Evolutionary conservation across 129 eudicot genomes (phyloP).

Genomic region (Scalesia atractyloides): DNA sequence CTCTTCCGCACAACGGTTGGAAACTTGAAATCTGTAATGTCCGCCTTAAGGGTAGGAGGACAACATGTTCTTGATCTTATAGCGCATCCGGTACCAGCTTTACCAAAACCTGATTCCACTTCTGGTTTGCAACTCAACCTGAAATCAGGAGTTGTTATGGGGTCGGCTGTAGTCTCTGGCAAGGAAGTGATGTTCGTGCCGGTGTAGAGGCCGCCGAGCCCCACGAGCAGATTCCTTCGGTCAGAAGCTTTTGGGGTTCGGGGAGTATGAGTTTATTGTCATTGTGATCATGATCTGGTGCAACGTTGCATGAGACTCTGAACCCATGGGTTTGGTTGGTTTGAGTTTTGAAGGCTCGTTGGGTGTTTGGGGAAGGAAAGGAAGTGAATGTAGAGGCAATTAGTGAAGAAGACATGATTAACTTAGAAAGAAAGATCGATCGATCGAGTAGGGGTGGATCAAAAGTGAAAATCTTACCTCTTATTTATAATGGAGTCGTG

Average conservation of each 20-base stretch:
- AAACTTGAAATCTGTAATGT: background rate
- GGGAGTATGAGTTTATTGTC: constrained; percentile 29
- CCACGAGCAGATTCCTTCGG: constrained; percentile 17
- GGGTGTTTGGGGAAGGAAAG: background rate
- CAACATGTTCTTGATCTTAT: background rate
- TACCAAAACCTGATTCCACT: background rate
- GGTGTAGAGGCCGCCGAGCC: constrained; percentile 40
- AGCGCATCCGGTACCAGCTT: background rate
- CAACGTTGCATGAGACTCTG: constrained; percentile 20
- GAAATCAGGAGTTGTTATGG: constrained; percentile 27
- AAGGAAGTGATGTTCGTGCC: background rate
- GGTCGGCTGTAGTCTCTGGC: constrained; percentile 23
- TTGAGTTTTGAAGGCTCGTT: constrained; percentile 6
- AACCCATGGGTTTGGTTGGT: background rate
- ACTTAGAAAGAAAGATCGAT: background rate
- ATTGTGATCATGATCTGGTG: background rate
- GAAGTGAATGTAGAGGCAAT: background rate
- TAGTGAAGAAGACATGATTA: background rate
- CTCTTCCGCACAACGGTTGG: background rate
- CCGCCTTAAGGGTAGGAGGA: background rate
- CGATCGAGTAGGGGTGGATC: background rate
- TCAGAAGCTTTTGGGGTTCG: constrained; percentile 9
- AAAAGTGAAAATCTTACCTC: background rate
- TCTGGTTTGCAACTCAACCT: background rate
- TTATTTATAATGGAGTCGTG: no score